Base-by-base conservation (phyloP, 345 rosid species). In the Euphorbia tirucalli region DNA sequence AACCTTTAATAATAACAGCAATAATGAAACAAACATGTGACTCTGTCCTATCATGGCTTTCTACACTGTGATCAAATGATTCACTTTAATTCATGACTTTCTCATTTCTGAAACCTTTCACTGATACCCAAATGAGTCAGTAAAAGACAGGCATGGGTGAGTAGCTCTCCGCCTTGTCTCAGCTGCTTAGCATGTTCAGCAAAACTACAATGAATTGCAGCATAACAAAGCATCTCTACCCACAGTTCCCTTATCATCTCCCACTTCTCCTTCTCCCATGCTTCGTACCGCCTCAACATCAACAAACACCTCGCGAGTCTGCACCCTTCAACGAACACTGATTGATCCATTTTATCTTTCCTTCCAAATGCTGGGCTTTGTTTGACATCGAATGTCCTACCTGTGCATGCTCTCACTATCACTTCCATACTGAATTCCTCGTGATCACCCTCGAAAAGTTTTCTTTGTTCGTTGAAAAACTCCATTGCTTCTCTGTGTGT, bases 401-500 rank as follows among this genome's bases (percentile, higher is more conserved):
- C 13, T 7, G 28, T 21, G 19, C 68, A 22, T 10, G 50, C 50
- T 41, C 22, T 25, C 52, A 22, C 18, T 65, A 10, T 46, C 19
- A 65, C 1, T 7, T 24, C 13, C 22, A 21, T 11, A 21, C 1
- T 30, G 46, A 1, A 14, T 22, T 4, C 44, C 1, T 41, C 4
- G 10, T 11, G 32, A 11, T 59, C 43, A 30, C 24, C 64, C 18
- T 16, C 7, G 13, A 60, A 0, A 19, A 18, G 21, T 7, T 61
- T n/a, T 9, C 22, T 35, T n/a, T 61, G 46, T 61, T 41, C 44
- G 44, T 61, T 22, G 11, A 82, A 72, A 49, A 80, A 81, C 54
- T 55, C 54, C 0, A 24, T 30, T 24, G 80, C 82, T 61, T 75
- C 61, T 2, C 72, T 59, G 18, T 64, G 56, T 4, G 85, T 79